Evolutionary conservation across 2,329 filamentous ascomycete genomes (phyloP).

Genomic region (Neospermospora avenae): DNA sequence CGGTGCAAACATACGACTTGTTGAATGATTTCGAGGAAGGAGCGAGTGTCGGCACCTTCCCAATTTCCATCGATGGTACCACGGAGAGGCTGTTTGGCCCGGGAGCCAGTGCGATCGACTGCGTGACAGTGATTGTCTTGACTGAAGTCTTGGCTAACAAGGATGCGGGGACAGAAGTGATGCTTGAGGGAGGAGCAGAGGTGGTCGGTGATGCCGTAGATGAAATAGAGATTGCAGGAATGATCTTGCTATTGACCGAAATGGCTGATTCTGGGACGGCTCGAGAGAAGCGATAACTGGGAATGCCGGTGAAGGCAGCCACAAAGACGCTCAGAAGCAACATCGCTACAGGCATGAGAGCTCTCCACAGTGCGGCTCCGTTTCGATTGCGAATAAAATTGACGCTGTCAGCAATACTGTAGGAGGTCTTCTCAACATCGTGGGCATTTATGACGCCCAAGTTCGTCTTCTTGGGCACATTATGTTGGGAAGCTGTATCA

Average conservation of each 20-base stretch:
- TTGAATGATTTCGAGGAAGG: constrained; percentile 23
- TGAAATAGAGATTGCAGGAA: constrained; percentile 26
- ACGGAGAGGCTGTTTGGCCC: constrained; percentile 39
- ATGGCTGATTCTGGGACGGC: constrained; percentile 28
- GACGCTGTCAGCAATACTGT: constrained; percentile 19
- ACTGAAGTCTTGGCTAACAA: constrained; percentile 29
- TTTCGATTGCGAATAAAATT: constrained; percentile 21
- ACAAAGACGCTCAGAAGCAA: constrained; percentile 28
- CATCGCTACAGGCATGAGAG: constrained; percentile 25
- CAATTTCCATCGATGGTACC: constrained; percentile 40
- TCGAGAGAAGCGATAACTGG: constrained; percentile 24
- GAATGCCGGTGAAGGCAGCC: constrained; percentile 23
- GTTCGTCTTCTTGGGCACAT: constrained; percentile 13
- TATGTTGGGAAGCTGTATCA: constrained; percentile 1
- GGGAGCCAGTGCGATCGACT: constrained; percentile 36
- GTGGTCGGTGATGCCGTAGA: constrained; percentile 13
- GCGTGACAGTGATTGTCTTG: constrained; percentile 34
- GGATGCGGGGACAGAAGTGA: constrained; percentile 28
- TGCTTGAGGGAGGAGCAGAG: constrained; percentile 11
- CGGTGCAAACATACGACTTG: constrained; percentile 42
- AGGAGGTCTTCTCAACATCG: constrained; percentile 25
- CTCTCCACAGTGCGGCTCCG: constrained; percentile 26
- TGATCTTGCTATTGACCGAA: constrained; percentile 34
- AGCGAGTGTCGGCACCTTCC: constrained; percentile 22
- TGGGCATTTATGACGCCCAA: constrained; percentile 7